Base-by-base conservation (phyloP, 1,139 yeast species). In the Sugiyamaella novakii region DNA sequence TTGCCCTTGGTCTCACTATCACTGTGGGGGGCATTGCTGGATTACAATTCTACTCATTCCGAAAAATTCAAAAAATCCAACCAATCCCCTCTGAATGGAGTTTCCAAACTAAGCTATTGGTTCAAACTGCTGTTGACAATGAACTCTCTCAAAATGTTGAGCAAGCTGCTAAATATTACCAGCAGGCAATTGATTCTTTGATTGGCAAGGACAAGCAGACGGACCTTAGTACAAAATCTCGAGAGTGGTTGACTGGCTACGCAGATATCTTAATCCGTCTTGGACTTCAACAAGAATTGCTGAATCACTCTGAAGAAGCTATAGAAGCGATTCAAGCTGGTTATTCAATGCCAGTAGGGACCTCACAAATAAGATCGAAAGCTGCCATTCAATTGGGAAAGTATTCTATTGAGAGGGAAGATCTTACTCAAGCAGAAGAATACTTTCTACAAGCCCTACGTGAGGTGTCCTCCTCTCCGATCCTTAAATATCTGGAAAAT, bases 401-500 rank as follows among this genome's bases (percentile, higher is more conserved):
- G 58, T 41, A 59, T 50, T 50, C 50, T 53, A 24, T 54, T 47
- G 62, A 57, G 5, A 40, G 46, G 8, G 46, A 50, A 15, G 57
- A 58, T 36, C 45, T 57, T 2, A 53, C 58, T 1, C 67, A 64
- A 14, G 73, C 74, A 33, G 70, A 73, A 25, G 42, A 52, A 3
- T 73, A 74, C 47, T 64, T 77, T 41, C 58, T 70, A 37, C 67
- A 79, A 41, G 69, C 80, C 1, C 59, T 70, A 34, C 67, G 79
- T 41, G 69, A 80, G 1, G 62, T 79, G 12, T 76, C 75, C 74
- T 48, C 55, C 4, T 41, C 42, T 6, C 50, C 52, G 7, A 44
- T 46, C 11, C 47, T 46, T 5, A 34, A 37, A 27, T 42, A 43
- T 25, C 37, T 50, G 18, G 65, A 73, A 19, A 24, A 3, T 10